Conservation (phyloP, 805 yeast genomes). For the Cephaloascus fragrans region DNA sequence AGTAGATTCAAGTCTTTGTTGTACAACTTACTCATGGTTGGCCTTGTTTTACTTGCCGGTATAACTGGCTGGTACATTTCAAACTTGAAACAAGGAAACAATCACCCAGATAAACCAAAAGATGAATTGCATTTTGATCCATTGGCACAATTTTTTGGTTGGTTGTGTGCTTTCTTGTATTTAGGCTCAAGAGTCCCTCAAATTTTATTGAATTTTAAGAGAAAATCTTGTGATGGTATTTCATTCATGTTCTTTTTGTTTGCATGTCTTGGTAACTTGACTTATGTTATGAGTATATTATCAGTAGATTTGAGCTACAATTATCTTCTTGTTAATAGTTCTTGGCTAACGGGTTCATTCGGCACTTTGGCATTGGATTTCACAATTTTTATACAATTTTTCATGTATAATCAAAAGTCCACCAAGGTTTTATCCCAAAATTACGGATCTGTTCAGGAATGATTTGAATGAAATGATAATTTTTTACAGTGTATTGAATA, state of each 20-base stretch:
- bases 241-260: slow-evolving; percentile 88
- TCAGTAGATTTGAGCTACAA: slow-evolving; percentile 61
- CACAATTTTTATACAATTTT: slow-evolving; percentile 77
- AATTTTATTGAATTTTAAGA: slow-evolving; percentile 69
- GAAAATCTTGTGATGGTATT: slow-evolving; percentile 93
- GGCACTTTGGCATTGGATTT: slow-evolving; percentile 84
- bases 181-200: slow-evolving; percentile 92
- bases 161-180: slow-evolving; percentile 65
- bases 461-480: too few relatives aligned
- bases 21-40: slow-evolving; percentile 37
- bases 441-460: slow-evolving; percentile 9
- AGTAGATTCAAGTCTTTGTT: neutral
- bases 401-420: slow-evolving; percentile 48
- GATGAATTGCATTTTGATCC: slow-evolving; percentile 55
- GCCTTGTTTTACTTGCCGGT: slow-evolving; percentile 66
- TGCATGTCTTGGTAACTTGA: slow-evolving; percentile 90
- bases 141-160: slow-evolving; percentile 82
- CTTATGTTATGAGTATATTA: slow-evolving; percentile 81
- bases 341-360: slow-evolving; percentile 88
- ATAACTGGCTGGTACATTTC: slow-evolving; percentile 81
- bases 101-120: slow-evolving; percentile 21
- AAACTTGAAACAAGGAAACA: slow-evolving; percentile 33
- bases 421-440: too few relatives aligned
- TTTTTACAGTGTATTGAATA: too few relatives aligned
- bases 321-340: slow-evolving; percentile 71